A percentile compares a stretch with the other conserved stretches of the same genome.
phyloP scores from a whole-genome alignment of 345 rosid species.

The Eucalyptus curtisii region DNA sequence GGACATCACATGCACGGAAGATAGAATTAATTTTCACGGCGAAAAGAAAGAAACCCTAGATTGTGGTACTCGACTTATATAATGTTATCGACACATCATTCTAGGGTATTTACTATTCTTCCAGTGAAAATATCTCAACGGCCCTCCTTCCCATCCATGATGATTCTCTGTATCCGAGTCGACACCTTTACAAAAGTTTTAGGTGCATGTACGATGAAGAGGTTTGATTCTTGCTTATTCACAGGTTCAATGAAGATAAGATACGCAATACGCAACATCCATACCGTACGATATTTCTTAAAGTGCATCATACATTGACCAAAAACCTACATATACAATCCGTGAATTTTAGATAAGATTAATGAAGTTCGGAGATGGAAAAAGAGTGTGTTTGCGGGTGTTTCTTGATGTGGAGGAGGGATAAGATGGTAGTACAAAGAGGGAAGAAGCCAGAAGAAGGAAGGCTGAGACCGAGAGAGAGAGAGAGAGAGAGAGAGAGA shows the following conservation, averaged over 20 bases:
- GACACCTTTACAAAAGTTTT: not conserved
- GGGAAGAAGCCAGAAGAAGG: not conserved
- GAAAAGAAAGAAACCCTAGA: not conserved
- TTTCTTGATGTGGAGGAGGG: not conserved
- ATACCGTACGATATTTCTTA: not conserved
- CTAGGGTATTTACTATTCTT: not conserved
- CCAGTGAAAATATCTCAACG: not conserved
- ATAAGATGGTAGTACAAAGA: not conserved
- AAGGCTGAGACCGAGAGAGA: not conserved
- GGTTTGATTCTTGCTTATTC: not conserved
- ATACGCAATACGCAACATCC: not conserved
- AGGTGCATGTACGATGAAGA: not conserved
- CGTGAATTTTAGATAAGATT: not conserved
- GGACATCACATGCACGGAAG: not conserved
- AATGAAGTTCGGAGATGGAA: not conserved
- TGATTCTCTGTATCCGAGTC: not conserved
- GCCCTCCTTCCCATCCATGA: not conserved
- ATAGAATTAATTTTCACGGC: not conserved
- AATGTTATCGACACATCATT: not conserved
- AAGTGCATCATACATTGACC: rapidly evolving
- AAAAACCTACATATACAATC: not conserved
- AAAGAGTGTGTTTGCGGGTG: not conserved
- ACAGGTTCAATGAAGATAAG: not conserved
- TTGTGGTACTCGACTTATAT: not conserved
- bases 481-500: not conserved